phyloP scores from a whole-genome alignment of 495 filamentous ascomycete genomes.

The Pseudevernia furfuracea region DNA sequence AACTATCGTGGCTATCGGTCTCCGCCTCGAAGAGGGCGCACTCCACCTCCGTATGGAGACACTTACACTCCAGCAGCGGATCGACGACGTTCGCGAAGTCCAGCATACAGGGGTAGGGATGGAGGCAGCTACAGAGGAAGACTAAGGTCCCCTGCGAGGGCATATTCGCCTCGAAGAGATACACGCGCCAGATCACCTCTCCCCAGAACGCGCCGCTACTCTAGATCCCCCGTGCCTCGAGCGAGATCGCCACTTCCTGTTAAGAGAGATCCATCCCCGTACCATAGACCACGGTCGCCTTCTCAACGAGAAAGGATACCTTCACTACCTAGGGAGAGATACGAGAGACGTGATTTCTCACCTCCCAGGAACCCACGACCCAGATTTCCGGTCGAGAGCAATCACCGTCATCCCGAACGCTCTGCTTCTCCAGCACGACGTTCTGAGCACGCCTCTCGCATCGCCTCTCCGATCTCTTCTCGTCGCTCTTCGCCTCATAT shows the following conservation, averaged over 20 bases:
- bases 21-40: conserved; percentile 30
- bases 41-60: conserved; percentile 34
- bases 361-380: conserved; percentile 22
- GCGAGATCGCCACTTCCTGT: conserved; percentile 32
- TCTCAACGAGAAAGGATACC: conserved; percentile 25
- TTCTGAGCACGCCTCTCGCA: conserved; percentile 31
- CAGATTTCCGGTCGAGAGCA: conserved; percentile 20
- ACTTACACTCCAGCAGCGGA: conserved; percentile 44
- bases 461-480: conserved; percentile 36
- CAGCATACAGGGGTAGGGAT: conserved; percentile 36
- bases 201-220: conserved; percentile 32
- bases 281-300: conserved; percentile 27
- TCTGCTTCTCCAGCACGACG: conserved; percentile 26
- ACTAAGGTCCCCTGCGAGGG: conserved; percentile 36
- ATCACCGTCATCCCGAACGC: conserved; percentile 23
- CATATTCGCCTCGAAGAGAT: conserved; percentile 44
- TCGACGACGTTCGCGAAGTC: conserved; percentile 43
- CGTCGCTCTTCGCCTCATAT: conserved; percentile 35
- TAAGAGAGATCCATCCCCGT: conserved; percentile 31
- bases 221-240: conserved; percentile 40
- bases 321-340: conserved; percentile 23
- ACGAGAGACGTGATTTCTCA: conserved; percentile 23
- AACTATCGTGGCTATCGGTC: conserved; percentile 32
- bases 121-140: conserved; percentile 33
- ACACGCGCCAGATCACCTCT: conserved; percentile 38